Percentiles rank a stretch among this genome's conserved stretches.
phyloP scores from a whole-genome alignment of 345 rosid genomes.

The Brassica cretica region DNA sequence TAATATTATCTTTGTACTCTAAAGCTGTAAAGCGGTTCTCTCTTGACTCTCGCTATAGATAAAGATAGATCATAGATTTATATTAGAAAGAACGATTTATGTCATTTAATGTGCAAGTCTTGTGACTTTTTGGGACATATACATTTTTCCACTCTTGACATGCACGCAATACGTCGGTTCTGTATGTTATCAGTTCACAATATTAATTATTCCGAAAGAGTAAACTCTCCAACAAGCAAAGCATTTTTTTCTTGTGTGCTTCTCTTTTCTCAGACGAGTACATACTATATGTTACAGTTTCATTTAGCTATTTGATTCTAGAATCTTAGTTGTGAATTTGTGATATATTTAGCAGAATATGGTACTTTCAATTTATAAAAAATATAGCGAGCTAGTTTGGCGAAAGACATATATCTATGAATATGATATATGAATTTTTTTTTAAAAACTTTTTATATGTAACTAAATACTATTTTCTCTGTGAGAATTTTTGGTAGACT shows the following conservation, averaged over 20 bases:
- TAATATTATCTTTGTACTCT: neutral
- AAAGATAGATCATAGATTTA: neutral
- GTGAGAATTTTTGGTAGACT: slow-evolving; percentile 4
- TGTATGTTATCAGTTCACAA: slow-evolving; percentile 15
- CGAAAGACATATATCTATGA: neutral
- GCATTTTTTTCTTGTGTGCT: slow-evolving; percentile 21
- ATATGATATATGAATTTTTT: neutral
- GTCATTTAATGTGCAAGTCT: neutral
- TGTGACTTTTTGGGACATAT: slow-evolving; percentile 19
- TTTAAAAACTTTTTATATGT: neutral
- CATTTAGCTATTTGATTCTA: neutral
- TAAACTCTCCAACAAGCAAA: slow-evolving; percentile 37
- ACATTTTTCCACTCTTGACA: slow-evolving; percentile 10
- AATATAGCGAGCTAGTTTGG: neutral
- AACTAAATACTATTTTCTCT: neutral
- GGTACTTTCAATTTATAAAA: too few species aligned
- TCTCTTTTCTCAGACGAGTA: slow-evolving; percentile 5
- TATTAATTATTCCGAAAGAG: slow-evolving; percentile 14
- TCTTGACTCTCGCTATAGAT: neutral
- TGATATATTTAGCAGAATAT: neutral
- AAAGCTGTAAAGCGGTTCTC: neutral
- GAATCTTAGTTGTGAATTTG: neutral
- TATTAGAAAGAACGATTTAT: neutral
- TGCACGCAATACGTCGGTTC: slow-evolving; percentile 34
- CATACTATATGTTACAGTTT: neutral